A percentile compares a stretch with the other conserved stretches of the same genome.
phyloP scores from a whole-genome alignment of 805 yeast genomes.

The Metschnikowia kunwiensis region DNA sequence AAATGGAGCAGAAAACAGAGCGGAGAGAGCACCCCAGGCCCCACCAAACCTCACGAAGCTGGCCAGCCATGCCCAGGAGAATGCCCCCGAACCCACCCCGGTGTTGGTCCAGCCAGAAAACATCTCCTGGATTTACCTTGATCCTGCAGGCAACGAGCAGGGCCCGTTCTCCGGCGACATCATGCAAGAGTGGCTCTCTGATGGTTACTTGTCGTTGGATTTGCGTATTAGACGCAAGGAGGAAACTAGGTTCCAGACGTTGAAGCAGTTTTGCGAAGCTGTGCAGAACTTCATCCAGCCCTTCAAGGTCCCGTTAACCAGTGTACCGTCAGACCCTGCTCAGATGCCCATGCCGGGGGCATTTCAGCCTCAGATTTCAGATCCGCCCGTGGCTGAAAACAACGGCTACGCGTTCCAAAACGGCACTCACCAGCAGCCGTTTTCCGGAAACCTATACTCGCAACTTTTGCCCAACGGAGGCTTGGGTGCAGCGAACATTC shows the following conservation, averaged over 20 bases:
- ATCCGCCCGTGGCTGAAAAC: constrained; percentile 1
- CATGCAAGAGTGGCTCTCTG: constrained; percentile 78
- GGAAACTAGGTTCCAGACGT: constrained; percentile 47
- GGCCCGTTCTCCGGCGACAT: constrained; percentile 74
- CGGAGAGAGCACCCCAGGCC: not conserved
- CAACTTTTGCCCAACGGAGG: constrained; percentile 28
- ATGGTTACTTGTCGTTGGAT: constrained; percentile 54
- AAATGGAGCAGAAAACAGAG: not conserved
- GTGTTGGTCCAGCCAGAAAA: constrained; percentile 20
- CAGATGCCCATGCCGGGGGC: constrained; percentile 6
- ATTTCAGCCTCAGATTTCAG: constrained; percentile 4
- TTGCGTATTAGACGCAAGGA: constrained; percentile 58
- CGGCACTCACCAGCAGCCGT: constrained; percentile 13
- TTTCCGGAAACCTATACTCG: constrained; percentile 24
- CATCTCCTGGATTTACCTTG: constrained; percentile 70
- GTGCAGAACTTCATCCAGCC: constrained; percentile 55
- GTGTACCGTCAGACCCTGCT: constrained; percentile 5
- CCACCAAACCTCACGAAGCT: constrained; percentile 5
- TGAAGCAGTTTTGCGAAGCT: constrained; percentile 50
- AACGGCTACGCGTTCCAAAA: constrained; percentile 6
- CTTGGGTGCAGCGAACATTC: constrained; percentile 29
- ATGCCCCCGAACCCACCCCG: not conserved
- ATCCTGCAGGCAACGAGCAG: constrained; percentile 65
- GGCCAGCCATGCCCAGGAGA: not conserved
- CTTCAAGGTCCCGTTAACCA: constrained; percentile 57